Evolutionary conservation across 768 basidiomycete genomes (phyloP).

Genomic region (Russula emetica): DNA sequence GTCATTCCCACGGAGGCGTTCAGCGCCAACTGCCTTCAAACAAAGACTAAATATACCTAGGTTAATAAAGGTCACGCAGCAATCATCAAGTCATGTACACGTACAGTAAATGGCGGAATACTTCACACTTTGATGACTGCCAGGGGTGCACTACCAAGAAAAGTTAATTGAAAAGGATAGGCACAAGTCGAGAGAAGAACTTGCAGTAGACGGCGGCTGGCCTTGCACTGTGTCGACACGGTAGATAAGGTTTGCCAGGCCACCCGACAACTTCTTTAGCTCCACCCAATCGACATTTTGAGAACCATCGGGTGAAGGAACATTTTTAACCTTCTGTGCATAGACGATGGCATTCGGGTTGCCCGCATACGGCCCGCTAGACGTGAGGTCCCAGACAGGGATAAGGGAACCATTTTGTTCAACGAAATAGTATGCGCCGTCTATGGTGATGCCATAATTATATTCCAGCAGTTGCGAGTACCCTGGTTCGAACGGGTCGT

Average conservation of each 20-base stretch:
- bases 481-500: not conserved
- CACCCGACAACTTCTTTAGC: constrained; percentile 5
- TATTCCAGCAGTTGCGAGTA: not conserved
- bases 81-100: not conserved
- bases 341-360: constrained; percentile 17
- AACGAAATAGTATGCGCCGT: constrained; percentile 25
- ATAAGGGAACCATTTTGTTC: not conserved
- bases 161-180: not conserved
- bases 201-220: constrained; percentile 19
- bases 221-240: constrained; percentile 20
- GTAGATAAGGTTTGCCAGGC: constrained; percentile 14
- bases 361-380: not conserved
- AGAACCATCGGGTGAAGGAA: constrained; percentile 1
- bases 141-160: constrained; percentile 17
- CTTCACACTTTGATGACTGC: constrained; percentile 9
- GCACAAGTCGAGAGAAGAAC: not conserved
- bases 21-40: not conserved
- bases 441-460: not conserved
- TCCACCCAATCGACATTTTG: constrained; percentile 22
- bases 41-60: not conserved
- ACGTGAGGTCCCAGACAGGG: constrained; percentile 24
- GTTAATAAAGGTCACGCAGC: not conserved
- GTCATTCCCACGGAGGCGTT: no score
- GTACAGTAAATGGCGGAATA: constrained; percentile 24
- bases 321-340: constrained; percentile 8